Base-by-base conservation (phyloP, 2,329 filamentous ascomycete species). In the Aureobasidium sp. region DNA sequence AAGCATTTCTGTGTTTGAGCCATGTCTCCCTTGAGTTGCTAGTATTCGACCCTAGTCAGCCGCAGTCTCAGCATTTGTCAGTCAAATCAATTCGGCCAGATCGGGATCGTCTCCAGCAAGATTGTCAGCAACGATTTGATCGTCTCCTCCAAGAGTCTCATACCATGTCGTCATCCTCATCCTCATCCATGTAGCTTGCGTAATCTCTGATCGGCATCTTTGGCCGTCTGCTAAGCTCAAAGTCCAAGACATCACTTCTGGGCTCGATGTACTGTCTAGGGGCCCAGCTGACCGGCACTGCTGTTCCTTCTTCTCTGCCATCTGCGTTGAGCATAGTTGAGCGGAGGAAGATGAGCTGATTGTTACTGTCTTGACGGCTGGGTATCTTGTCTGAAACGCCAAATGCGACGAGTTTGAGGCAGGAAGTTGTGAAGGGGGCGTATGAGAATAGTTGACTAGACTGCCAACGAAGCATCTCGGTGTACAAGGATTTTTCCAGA, bases 341-440 rank as follows among this genome's bases (percentile, higher is more conserved):
- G 61, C 77, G 77, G 31, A 79, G 73, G 65, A 76, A 80, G 55
- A 79, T 75, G 63, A 79, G 72, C 63, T 79, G 77, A 63, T 78
- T 78, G 62, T 73, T 71, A 57, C 71, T 75, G 62, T 80, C 78
- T 67, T 78, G 75, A 20, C 77, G 76, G 60, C 78, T 77, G 66
- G 78, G 78, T 15, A 78, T 75, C 53, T 76, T 77, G 64, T 79
- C 77, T 1, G 76, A 77, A 12, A 74, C 72, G 17, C 77, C 78
- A 65, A 79, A 80, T 1, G 77, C 77, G 41, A 79, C 73, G 45
- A 79, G 70, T n/a, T 72, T 74, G 37, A 80, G 72, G 62, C 73
- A 75, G 3, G 45, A 37, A 31, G n/a, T 17, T 8, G 49, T 41
- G 5, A 22, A 25, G 29, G 48, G 39, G n/a, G 29, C 39, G 41